Evolutionary conservation across 805 yeast species (phyloP).

Genomic region (Saccharomycodes ludwigii): DNA sequence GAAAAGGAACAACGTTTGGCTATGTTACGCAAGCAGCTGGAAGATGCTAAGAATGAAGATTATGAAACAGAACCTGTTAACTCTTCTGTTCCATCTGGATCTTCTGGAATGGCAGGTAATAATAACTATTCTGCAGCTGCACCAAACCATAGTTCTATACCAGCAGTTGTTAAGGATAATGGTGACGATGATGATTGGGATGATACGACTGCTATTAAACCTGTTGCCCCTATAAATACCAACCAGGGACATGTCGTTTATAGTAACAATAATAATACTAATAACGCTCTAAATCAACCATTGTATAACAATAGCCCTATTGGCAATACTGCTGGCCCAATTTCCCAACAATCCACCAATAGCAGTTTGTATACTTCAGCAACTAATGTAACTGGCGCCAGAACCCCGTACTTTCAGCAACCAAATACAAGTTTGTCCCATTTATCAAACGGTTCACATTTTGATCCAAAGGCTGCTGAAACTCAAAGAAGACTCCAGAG

Average conservation of each 20-base stretch:
- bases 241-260: not conserved
- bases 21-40: slow-evolving; percentile 46
- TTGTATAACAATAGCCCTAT: no score
- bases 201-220: slow-evolving; percentile 3
- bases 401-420: slow-evolving; percentile 51
- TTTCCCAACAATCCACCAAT: no score
- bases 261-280: not conserved
- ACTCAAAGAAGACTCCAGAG: slow-evolving; percentile 67
- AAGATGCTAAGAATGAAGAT: slow-evolving; percentile 32
- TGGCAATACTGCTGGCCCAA: no score
- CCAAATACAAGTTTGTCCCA: slow-evolving; percentile 14
- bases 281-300: no score
- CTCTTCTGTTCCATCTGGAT: no score
- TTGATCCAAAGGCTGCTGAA: slow-evolving; percentile 49
- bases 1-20: slow-evolving; percentile 52
- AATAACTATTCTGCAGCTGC: slow-evolving; percentile 5
- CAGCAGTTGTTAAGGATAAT: slow-evolving; percentile 5
- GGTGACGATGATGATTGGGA: slow-evolving; percentile 10
- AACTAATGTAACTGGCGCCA: slow-evolving; percentile 13
- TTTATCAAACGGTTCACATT: slow-evolving; percentile 13
- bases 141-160: slow-evolving; percentile 11
- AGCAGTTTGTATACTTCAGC: no score
- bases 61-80: slow-evolving; percentile 21
- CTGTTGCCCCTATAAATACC: slow-evolving; percentile 1
- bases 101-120: no score